phyloP scores from a whole-genome alignment of 192 early-diverging fungal species.

The Gigaspora rosea region DNA sequence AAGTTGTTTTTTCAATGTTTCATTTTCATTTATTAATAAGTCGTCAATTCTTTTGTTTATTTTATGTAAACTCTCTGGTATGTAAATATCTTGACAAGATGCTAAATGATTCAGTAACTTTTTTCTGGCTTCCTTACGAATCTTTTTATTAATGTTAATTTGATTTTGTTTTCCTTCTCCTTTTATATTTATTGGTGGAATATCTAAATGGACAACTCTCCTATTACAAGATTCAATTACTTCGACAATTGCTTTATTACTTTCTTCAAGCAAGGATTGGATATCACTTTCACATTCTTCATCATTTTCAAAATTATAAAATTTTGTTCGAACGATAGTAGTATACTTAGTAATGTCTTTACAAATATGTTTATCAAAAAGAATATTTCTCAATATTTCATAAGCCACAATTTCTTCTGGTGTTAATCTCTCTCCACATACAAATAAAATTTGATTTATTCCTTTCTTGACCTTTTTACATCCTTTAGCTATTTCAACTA shows the following conservation, averaged over 20 bases:
- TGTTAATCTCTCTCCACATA: not conserved
- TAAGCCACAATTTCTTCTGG: not conserved
- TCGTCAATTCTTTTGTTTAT: not conserved
- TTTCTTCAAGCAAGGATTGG: not conserved
- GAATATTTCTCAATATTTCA: not conserved
- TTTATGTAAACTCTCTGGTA: not conserved
- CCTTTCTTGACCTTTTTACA: not conserved
- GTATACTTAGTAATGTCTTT: not conserved
- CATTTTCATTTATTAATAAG: not conserved
- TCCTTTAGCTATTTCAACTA: not conserved
- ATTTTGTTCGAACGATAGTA: not conserved
- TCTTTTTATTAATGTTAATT: not conserved
- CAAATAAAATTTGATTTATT: conserved; percentile 7
- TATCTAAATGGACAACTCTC: not conserved
- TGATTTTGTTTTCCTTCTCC: not conserved
- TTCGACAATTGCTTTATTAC: not conserved
- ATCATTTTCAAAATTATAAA: not conserved
- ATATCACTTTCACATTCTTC: not conserved
- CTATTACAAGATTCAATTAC: not conserved
- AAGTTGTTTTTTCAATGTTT: too few relatives aligned
- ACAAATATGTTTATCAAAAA: not conserved
- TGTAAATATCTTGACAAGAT: not conserved
- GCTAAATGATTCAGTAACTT: not conserved
- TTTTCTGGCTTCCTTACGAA: not conserved
- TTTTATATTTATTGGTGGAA: not conserved